A percentile compares a stretch with the other conserved stretches of the same genome.
These are phyloP conservation scores for Ascochyta koolunga DNA, from an alignment of 2,329 filamentous ascomycete species.

Conservation along the genomic window DNA sequence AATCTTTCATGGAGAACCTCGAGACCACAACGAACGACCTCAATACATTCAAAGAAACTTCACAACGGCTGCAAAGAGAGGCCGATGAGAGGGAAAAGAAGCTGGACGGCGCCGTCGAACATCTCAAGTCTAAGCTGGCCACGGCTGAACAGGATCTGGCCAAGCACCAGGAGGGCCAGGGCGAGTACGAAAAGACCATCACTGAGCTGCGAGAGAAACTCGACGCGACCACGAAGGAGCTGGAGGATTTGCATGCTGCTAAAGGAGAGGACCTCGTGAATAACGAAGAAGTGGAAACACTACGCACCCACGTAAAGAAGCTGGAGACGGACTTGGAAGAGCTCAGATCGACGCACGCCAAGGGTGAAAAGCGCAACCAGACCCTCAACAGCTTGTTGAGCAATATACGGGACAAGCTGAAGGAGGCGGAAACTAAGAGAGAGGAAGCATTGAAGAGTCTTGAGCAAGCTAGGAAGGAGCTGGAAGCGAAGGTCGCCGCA, in stretches of 20 bases:
- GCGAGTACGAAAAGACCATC: constrained; percentile 52
- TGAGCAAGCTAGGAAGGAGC: constrained; percentile 38
- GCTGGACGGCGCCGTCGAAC: constrained; percentile 35
- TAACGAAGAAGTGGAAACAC: constrained; percentile 34
- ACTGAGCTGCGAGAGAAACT: constrained; percentile 41
- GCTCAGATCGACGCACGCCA: constrained; percentile 37
- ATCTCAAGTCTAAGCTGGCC: constrained; percentile 38
- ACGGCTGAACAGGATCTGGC: constrained; percentile 55
- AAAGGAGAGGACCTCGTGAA: constrained; percentile 40
- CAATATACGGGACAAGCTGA: constrained; percentile 60
- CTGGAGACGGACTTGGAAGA: constrained; percentile 41
- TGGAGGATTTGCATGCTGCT: constrained; percentile 55
- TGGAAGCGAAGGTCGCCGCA: constrained; percentile 24
- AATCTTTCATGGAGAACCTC: constrained; percentile 60
- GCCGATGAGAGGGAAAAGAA: constrained; percentile 37
- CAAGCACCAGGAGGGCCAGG: constrained; percentile 48
- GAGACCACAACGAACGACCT: constrained; percentile 72
- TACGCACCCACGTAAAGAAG: constrained; percentile 37
- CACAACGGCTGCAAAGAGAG: constrained; percentile 50
- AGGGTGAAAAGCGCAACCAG: constrained; percentile 59
- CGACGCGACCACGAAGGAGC: constrained; percentile 50
- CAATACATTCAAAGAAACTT: constrained; percentile 59
- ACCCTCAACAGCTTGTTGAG: constrained; percentile 63
- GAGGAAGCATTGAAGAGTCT: constrained; percentile 53
- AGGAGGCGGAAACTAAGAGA: constrained; percentile 59